Conservation (phyloP, 768 basidiomycete species). For the Auriscalpium microsporum region DNA sequence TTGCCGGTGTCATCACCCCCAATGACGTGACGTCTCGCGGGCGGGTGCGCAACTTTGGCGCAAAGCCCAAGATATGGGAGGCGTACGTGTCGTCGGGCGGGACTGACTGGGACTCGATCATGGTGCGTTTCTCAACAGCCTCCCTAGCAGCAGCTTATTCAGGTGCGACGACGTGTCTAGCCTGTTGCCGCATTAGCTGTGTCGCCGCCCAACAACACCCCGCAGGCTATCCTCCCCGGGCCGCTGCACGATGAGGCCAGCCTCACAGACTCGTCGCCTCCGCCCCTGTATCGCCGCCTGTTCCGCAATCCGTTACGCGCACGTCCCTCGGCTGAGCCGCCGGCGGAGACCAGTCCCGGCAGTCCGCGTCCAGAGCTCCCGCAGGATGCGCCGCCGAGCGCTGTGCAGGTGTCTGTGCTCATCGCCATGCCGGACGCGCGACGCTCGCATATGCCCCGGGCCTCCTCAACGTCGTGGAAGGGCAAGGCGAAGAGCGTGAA, state of each 20-base stretch:
- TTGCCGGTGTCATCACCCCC: slow-evolving; percentile 39
- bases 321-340: not conserved
- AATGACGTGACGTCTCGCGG: slow-evolving; percentile 22
- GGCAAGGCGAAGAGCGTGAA: slow-evolving; percentile 18
- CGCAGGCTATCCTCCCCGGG: not conserved
- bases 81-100: slow-evolving; percentile 30
- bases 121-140: slow-evolving; percentile 26
- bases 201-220: not conserved
- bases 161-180: not conserved
- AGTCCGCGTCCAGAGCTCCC: not conserved
- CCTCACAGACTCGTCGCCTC: not conserved
- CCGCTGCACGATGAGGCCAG: not conserved
- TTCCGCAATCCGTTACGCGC: slow-evolving; percentile 4
- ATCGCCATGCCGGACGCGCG: slow-evolving; percentile 46
- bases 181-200: slow-evolving; percentile 7
- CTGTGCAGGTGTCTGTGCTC: slow-evolving; percentile 44
- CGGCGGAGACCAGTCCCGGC: not conserved
- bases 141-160: not conserved
- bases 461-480: slow-evolving; percentile 8
- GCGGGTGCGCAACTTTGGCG: slow-evolving; percentile 33
- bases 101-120: slow-evolving; percentile 38
- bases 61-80: slow-evolving; percentile 45
- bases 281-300: not conserved
- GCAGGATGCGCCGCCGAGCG: not conserved
- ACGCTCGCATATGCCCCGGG: slow-evolving; percentile 6